Evolutionary conservation across 129 eudicot species (phyloP).

Genomic region (Flaveria brownii): DNA sequence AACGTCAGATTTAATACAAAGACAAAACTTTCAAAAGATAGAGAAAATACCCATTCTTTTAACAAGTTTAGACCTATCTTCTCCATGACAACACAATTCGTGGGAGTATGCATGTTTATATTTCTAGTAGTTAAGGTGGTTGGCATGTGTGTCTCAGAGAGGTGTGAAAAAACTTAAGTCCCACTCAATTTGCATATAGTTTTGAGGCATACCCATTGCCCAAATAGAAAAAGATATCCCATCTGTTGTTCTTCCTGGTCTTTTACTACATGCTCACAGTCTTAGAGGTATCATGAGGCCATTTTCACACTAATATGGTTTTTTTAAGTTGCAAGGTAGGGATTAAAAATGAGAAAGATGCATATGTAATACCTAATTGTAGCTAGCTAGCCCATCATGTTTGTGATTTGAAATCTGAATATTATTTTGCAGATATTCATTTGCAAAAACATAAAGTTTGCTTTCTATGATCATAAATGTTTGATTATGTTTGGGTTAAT

Average conservation of each 20-base stretch:
- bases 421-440: conserved; percentile 8
- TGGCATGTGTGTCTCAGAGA: conserved; percentile 61
- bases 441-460: neutral
- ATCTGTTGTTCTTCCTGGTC: conserved; percentile 44
- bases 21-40: neutral
- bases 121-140: conserved; percentile 34
- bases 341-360: conserved; percentile 26
- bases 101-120: conserved; percentile 29
- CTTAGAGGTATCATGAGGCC: conserved; percentile 21
- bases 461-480: conserved; percentile 1
- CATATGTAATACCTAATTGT: conserved; percentile 35
- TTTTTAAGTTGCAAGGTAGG: conserved; percentile 26
- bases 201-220: conserved; percentile 76
- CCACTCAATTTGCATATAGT: conserved; percentile 52
- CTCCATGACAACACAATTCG: neutral
- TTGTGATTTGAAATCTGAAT: neutral
- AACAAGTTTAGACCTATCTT: neutral
- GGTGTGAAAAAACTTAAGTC: conserved; percentile 48
- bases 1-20: neutral
- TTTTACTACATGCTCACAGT: conserved; percentile 29
- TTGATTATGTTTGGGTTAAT: neutral
- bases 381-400: conserved; percentile 22
- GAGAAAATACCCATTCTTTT: too few species aligned
- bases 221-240: conserved; percentile 69
- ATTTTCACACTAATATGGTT: conserved; percentile 17